Conservation (phyloP, 352 stramenopile species). For the Globisporangium paroecandrum region DNA sequence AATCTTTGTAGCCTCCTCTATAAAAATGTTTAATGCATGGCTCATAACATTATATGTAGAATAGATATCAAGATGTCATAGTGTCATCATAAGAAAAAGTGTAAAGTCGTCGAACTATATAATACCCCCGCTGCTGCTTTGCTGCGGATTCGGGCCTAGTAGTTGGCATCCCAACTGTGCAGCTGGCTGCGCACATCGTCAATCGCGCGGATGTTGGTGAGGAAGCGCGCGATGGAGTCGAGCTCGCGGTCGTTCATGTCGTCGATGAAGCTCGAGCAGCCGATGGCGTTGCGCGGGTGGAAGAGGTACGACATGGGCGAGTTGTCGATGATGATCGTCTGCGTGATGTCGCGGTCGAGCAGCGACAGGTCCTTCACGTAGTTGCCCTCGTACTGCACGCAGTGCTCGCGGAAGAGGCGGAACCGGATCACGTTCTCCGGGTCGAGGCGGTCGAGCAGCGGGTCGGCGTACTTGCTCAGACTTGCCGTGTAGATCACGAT, state of each 20-base stretch:
- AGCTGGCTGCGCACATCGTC: slow-evolving; percentile 71
- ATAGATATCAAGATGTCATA: no score
- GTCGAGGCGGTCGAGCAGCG: slow-evolving; percentile 95
- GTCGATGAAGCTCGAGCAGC: slow-evolving; percentile 89
- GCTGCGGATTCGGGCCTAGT: slow-evolving; percentile 23
- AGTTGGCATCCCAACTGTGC: slow-evolving; percentile 65
- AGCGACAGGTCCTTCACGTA: slow-evolving; percentile 98
- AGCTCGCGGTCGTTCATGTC: slow-evolving; percentile 87
- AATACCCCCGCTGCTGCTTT: no score
- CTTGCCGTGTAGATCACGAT: slow-evolving; percentile 98
- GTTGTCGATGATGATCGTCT: slow-evolving; percentile 99
- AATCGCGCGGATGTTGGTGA: slow-evolving; percentile 42
- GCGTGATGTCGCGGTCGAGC: slow-evolving; percentile 90
- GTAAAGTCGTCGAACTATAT: no score
- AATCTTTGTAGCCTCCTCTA: no score
- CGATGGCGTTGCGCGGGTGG: slow-evolving; percentile 89
- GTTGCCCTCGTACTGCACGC: slow-evolving; percentile 94
- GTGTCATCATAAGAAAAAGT: no score
- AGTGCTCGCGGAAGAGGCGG: slow-evolving; percentile 93
- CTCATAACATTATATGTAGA: no score
- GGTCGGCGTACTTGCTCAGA: slow-evolving; percentile 97
- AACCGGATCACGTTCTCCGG: slow-evolving; percentile 85
- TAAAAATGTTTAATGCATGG: no score
- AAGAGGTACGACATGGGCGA: slow-evolving; percentile 98
- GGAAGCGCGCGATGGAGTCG: slow-evolving; percentile 74